Base-by-base conservation (phyloP, 2,329 filamentous ascomycete genomes). In the Ophioceras dolichostomum region DNA sequence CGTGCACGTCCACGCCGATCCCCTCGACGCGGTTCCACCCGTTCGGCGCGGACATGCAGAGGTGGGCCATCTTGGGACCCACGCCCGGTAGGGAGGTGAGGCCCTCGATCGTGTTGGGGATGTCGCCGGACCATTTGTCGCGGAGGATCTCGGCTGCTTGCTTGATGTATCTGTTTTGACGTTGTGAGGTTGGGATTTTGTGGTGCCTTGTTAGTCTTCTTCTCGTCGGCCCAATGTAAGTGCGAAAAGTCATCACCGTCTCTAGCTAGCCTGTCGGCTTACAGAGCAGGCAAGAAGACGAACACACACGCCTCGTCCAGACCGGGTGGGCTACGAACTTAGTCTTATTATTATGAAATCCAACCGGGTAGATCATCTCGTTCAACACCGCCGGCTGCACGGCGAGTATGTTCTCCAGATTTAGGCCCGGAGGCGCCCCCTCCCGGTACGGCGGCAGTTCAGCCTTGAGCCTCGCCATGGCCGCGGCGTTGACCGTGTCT, bases 271-370 rank as follows among this genome's bases (percentile, higher is more conserved):
- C n/a, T n/a, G n/a, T 18, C 17, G 14, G 10, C 30, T 12, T n/a
- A 21, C 12, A 3, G 16, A 32, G 31, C 5, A 21, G 14, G 17
- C 9, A 22, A 24, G 8, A 14, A 18, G n/a, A n/a, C n/a, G n/a
- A n/a, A n/a, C n/a, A n/a, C n/a, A n/a, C n/a, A n/a, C n/a, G n/a
- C n/a, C n/a, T n/a, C n/a, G n/a, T n/a, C n/a, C 22, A 26, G 22
- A 12, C 22, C 22, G 22, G 22, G 22, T 18, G 16, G 16, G 20
- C 10, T 14, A 60, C 52, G 51, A 76, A 83, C 60, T 78, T 82
- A 3, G 87, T 91, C 63, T 95, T 95, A 59, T 87, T 88, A 53
- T 94, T 94, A 64, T 94, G 88, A 56, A 95, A 95, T 19, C 88
- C 88, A 29, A 94, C 87, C 47, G 82, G 79, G 55, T 73, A 70